Evolutionary conservation across 2,329 filamentous ascomycete species (phyloP).

Genomic region (Bipolaris zeicola): DNA sequence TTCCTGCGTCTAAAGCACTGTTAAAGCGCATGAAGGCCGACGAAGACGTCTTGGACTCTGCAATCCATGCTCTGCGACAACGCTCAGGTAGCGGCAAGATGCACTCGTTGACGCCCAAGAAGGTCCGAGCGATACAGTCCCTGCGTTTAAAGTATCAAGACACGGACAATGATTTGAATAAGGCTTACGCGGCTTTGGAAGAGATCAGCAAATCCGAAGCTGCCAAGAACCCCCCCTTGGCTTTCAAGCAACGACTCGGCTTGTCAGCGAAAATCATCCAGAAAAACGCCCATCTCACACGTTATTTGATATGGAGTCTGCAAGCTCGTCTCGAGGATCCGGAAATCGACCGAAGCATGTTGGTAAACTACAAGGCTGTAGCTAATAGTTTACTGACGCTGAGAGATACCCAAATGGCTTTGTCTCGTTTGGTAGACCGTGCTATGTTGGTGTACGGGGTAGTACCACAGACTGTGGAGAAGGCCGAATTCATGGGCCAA

Average conservation of each 20-base stretch:
- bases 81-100: constrained; percentile 8
- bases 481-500: constrained; percentile 1
- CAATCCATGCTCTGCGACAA: constrained; percentile 18
- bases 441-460: constrained; percentile 31
- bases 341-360: constrained; percentile 14
- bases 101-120: constrained; percentile 13
- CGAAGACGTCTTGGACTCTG: constrained; percentile 28
- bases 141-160: constrained; percentile 22
- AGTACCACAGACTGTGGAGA: constrained; percentile 17
- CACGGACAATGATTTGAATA: constrained; percentile 27
- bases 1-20: constrained; percentile 34
- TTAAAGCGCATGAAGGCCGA: constrained; percentile 33
- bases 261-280: constrained; percentile 30
- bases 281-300: constrained; percentile 36
- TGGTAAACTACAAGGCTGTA: constrained; percentile 27
- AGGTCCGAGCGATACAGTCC: constrained; percentile 15
- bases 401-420: constrained; percentile 38
- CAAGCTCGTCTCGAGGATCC: constrained; percentile 36
- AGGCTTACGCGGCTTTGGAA: constrained; percentile 21
- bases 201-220: constrained; percentile 12
- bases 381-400: constrained; percentile 34
- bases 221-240: constrained; percentile 13
- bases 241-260: constrained; percentile 30
- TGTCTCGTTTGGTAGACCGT: constrained; percentile 32
- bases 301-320: constrained; percentile 36